Conservation (phyloP, 371 early-diverging fungal genomes). For the Mortierella sp. region DNA sequence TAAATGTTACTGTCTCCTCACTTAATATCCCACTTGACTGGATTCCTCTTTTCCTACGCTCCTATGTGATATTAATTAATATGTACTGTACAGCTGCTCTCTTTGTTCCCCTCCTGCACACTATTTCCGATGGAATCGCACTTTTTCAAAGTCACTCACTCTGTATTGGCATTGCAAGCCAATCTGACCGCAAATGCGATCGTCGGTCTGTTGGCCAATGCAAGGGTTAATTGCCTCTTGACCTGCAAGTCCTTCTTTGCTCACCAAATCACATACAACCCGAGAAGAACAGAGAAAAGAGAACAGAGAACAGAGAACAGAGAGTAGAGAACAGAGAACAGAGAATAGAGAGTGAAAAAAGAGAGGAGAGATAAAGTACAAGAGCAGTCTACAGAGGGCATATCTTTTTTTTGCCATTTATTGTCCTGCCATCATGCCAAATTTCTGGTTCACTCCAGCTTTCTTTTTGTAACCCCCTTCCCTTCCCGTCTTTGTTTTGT, state of each 20-base stretch:
- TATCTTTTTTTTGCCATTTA: not conserved
- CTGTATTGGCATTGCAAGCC: not conserved
- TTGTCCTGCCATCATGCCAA: not conserved
- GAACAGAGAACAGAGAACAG: not conserved
- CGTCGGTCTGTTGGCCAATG: not conserved
- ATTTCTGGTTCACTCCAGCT: conserved; percentile 2
- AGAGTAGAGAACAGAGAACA: not conserved
- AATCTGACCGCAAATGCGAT: not conserved
- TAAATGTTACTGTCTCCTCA: no score
- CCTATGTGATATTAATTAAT: not conserved
- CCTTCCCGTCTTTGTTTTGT: not conserved
- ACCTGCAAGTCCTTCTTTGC: not conserved
- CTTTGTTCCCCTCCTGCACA: not conserved
- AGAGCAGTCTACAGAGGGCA: not conserved
- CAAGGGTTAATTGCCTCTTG: not conserved
- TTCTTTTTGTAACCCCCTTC: not conserved
- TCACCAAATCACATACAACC: not conserved
- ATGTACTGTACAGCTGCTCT: not conserved
- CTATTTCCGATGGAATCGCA: not conserved
- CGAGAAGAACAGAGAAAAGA: not conserved
- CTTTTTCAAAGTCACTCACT: no score
- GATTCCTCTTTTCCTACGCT: no score
- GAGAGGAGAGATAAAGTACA: no score
- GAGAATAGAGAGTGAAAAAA: not conserved
- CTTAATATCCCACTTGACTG: no score